Evolutionary conservation across 345 rosid species (phyloP), one percentile per base, ranked within the genome.

Genomic region (Citrus hindsii): DNA sequence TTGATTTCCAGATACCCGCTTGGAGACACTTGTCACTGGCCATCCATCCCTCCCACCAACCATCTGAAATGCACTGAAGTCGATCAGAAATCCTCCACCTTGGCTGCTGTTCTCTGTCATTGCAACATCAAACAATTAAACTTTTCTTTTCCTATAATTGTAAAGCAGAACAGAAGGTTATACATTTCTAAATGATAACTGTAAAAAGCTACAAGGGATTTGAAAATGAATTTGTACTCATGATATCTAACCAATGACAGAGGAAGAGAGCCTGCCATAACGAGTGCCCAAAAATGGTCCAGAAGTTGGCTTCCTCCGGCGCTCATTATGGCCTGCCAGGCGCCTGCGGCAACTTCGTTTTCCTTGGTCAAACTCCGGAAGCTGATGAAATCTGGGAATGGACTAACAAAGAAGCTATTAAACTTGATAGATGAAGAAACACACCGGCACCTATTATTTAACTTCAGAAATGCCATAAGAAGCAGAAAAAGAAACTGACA

Each of bases 321-420:
- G 94, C 83, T 92, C 99, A 25, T 96, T 96, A 76, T 96, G 99
- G 19, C 98, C 98, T 21, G 98, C 98, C 28, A 96, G 88, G 82
- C 98, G 91, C 79, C 97, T 90, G 33, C 99, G 95, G 73, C 99
- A 96, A 76, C 99, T 96, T 59, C 99, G 83, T 77, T 96, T 96
- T 67, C 91, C 97, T 86, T 92, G 90, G 88, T 96, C 99, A 82
- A 96, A 96, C 80, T 94, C 99, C 18, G 92, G 79, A 76, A 96
- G 98, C 83, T 79, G 95, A 82, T 96, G 99, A 88, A 96, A 96
- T 85, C 99, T 96, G 82, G 28, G 61, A 42, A 71, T 63, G 62
- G 33, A 27, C 77, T 32, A 74, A 33, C 42, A 65, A 30, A 67
- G 32, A 66, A 67, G 48, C 27, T 46, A 38, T 37, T 68, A 75